These are phyloP conservation scores for Kodamaea jinghongensis DNA, from an alignment of 805 yeast genomes.

Conservation along the genomic window DNA sequence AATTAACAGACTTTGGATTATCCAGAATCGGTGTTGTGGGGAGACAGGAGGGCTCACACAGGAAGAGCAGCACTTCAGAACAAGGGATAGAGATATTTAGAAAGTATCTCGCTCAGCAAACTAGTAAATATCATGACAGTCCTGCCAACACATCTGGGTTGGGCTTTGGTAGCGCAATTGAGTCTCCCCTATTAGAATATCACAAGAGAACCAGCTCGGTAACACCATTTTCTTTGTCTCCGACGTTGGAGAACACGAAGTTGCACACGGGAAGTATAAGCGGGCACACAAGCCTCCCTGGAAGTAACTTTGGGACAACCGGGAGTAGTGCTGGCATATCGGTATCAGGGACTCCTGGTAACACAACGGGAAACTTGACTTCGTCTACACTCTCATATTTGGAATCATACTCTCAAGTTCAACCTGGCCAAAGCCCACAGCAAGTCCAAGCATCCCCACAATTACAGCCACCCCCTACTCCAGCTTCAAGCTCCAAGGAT, in stretches of 20 bases:
- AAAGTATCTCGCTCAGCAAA: conserved; percentile 19
- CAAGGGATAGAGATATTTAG: conserved; percentile 42
- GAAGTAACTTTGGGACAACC: neutral
- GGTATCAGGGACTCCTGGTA: conserved; percentile 11
- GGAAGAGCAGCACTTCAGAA: conserved; percentile 43
- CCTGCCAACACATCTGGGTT: conserved; percentile 20
- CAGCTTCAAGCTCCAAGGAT: conserved; percentile 1
- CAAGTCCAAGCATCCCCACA: neutral
- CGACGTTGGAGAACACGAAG: conserved; percentile 31
- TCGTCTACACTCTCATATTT: conserved; percentile 16
- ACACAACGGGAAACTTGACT: conserved; percentile 3
- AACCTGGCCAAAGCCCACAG: conserved; percentile 1
- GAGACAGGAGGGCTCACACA: conserved; percentile 52
- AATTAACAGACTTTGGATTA: conserved; percentile 92
- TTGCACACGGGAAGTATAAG: conserved; percentile 8
- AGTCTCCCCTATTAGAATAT: conserved; percentile 26
- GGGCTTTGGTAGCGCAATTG: conserved; percentile 12
- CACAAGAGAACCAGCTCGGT: conserved; percentile 41
- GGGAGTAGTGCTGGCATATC: conserved; percentile 4
- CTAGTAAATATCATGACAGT: conserved; percentile 18
- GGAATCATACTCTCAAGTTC: conserved; percentile 11
- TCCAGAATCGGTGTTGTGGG: conserved; percentile 85
- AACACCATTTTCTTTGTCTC: conserved; percentile 45
- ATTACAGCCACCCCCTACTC: conserved; percentile 3
- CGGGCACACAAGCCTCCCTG: neutral